Base-by-base conservation (phyloP, 106 monocot genomes). In the Iris macrosiphon region DNA sequence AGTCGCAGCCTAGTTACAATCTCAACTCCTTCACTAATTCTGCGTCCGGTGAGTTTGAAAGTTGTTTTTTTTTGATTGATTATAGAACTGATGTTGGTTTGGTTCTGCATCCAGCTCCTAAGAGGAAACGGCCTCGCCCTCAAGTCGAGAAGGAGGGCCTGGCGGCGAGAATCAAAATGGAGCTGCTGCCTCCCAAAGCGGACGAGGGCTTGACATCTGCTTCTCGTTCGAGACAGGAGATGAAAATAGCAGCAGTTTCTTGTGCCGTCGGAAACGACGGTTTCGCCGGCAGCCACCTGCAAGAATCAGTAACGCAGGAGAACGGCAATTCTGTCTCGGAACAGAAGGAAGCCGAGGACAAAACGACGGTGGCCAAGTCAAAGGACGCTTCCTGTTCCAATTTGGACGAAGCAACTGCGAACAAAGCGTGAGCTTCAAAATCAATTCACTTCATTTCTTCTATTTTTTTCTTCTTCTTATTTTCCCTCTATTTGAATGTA, bases 61-160 rank as follows among this genome's bases (percentile, higher is more conserved):
- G n/a, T n/a, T n/a, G n/a, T n/a, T n/a, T n/a, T n/a, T n/a, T n/a
- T n/a, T n/a, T n/a, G n/a, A n/a, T n/a, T n/a, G n/a, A n/a, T n/a
- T n/a, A n/a, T n/a, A n/a, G n/a, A n/a, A n/a, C n/a, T n/a, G n/a
- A n/a, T n/a, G n/a, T n/a, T n/a, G n/a, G n/a, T 4, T 52, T 19
- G 16, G 18, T 52, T 16, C n/a, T 30, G 7, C 47, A 32, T 69
- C 45, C 71, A 71, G 89, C 77, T 53, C 82, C 85, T 1, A 89
- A 96, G 76, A 77, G 95, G 53, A 96, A 86, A 27, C 40, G 63
- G 1, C 95, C 82, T 18, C 70, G 58, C 15, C 69, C 75, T 29
- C 85, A 75, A 40, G 57, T 65, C 43, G 95, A 89, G 10, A 89
- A 86, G 9, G 91, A 75, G 46, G 67, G 43, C 58, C 58, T 72